Evolutionary conservation across 352 stramenopile genomes (phyloP).

Genomic region (Globisporangium uncinulatum): DNA sequence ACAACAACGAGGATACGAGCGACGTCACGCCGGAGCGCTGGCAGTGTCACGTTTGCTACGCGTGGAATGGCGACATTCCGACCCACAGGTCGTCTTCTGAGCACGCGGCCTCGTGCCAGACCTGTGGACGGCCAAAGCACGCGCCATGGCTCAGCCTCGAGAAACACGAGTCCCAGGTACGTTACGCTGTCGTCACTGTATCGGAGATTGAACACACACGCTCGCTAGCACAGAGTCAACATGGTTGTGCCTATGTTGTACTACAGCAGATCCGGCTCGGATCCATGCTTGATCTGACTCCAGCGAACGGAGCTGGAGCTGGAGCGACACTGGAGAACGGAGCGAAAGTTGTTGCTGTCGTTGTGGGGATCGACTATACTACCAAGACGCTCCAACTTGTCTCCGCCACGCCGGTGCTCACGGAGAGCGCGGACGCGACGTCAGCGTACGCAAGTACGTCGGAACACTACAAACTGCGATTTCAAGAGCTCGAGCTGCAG

Average conservation of each 20-base stretch:
- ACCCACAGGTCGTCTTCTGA: not conserved
- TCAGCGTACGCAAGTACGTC: not conserved
- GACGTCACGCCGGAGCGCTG: slow-evolving; percentile 1
- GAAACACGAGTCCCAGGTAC: slow-evolving; percentile 18
- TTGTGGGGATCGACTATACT: slow-evolving; percentile 20
- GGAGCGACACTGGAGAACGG: too few species aligned
- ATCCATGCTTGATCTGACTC: slow-evolving; percentile 9
- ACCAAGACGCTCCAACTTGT: slow-evolving; percentile 18
- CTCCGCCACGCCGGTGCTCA: slow-evolving; percentile 8
- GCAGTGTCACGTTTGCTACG: slow-evolving; percentile 19
- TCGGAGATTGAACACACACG: not conserved
- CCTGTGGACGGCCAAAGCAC: slow-evolving; percentile 16
- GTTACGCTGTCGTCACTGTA: not conserved
- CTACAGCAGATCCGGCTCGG: slow-evolving; percentile 17
- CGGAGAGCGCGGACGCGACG: not conserved
- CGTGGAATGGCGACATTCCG: slow-evolving; percentile 6
- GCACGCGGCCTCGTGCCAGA: not conserved
- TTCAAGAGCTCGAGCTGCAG: slow-evolving; percentile 23
- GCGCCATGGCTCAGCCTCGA: slow-evolving; percentile 26
- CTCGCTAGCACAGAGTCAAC: not conserved
- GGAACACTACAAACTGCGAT: slow-evolving; percentile 8
- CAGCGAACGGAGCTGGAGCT: too few species aligned
- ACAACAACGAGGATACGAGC: not conserved
- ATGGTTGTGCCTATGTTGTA: not conserved
- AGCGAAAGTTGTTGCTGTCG: slow-evolving; percentile 3